These are phyloP conservation scores for Phalaenopsis hybrid DNA, from an alignment of 116 monocot species.

Conservation along the genomic window DNA sequence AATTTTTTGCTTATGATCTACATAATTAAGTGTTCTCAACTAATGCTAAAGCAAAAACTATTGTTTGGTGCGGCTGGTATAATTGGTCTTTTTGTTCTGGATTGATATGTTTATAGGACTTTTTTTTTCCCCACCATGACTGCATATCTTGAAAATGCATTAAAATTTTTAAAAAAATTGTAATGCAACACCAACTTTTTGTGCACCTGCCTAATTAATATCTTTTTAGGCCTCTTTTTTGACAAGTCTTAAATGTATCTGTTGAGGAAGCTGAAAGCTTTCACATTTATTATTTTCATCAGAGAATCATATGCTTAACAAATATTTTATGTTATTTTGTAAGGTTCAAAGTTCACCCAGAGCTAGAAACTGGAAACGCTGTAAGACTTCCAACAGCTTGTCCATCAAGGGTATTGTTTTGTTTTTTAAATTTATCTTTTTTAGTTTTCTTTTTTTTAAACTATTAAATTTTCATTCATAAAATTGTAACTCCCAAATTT, in stretches of 20 bases:
- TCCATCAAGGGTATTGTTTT: constrained; percentile 56
- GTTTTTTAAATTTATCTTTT: not conserved
- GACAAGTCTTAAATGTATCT: not conserved
- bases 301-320: not conserved
- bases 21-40: not conserved
- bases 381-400: constrained; percentile 72
- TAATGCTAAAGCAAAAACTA: not conserved
- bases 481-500: too few relatives aligned
- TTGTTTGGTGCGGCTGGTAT: not conserved
- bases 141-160: not conserved
- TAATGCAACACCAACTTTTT: not conserved
- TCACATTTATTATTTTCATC: not conserved
- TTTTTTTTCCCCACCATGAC: too few relatives aligned
- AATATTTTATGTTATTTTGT: constrained; percentile 1
- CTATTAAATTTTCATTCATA: too few relatives aligned
- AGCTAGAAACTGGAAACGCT: constrained; percentile 81
- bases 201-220: not conserved
- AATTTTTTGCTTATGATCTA: not conserved
- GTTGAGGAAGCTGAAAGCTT: not conserved
- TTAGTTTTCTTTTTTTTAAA: too few relatives aligned
- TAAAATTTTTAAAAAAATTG: not conserved
- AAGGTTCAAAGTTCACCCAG: constrained; percentile 88
- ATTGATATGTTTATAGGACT: not conserved
- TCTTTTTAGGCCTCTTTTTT: not conserved
- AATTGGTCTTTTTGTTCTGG: not conserved